Percentiles rank a stretch among this genome's conserved stretches.
These are phyloP conservation scores for Delphinella strobiligena DNA, from an alignment of 2,329 filamentous ascomycete species.

Conservation along the genomic window DNA sequence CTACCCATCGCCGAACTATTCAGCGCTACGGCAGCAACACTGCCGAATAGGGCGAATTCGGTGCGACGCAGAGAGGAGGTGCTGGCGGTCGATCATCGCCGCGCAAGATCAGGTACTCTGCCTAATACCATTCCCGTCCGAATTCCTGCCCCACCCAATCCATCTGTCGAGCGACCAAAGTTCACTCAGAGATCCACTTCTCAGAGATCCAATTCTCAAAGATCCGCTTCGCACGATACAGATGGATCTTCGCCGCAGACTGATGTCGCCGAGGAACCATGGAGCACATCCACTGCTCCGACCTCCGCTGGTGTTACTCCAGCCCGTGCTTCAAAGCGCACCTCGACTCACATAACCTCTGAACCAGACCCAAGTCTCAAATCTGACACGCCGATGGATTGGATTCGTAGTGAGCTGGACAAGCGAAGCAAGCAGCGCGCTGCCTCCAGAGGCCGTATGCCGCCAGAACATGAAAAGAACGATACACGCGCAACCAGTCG, in stretches of 20 bases:
- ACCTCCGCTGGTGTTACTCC: constrained; percentile 30
- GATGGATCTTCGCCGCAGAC: constrained; percentile 30
- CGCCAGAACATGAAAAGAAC: not conserved
- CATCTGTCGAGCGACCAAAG: not conserved
- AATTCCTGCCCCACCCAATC: not conserved
- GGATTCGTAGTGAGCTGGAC: constrained; percentile 32
- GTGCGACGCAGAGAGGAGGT: constrained; percentile 5
- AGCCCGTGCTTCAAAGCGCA: constrained; percentile 27
- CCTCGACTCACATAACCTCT: constrained; percentile 19
- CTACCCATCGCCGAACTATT: constrained; percentile 17
- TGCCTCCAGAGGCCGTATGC: not conserved
- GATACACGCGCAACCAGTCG: constrained; percentile 1
- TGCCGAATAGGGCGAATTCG: not conserved
- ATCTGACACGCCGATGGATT: constrained; percentile 27
- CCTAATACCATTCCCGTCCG: no score
- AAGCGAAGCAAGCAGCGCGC: constrained; percentile 17
- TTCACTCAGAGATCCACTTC: constrained; percentile 13
- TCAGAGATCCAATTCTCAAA: no score
- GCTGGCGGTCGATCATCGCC: not conserved
- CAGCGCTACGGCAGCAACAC: constrained; percentile 7
- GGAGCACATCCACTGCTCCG: constrained; percentile 28
- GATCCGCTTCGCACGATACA: constrained; percentile 19
- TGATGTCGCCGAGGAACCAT: constrained; percentile 26
- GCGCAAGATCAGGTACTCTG: constrained; percentile 2
- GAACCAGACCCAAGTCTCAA: constrained; percentile 19